Base-by-base conservation (phyloP, 1,284 basidiomycete genomes). In the Puccinia coronata region DNA sequence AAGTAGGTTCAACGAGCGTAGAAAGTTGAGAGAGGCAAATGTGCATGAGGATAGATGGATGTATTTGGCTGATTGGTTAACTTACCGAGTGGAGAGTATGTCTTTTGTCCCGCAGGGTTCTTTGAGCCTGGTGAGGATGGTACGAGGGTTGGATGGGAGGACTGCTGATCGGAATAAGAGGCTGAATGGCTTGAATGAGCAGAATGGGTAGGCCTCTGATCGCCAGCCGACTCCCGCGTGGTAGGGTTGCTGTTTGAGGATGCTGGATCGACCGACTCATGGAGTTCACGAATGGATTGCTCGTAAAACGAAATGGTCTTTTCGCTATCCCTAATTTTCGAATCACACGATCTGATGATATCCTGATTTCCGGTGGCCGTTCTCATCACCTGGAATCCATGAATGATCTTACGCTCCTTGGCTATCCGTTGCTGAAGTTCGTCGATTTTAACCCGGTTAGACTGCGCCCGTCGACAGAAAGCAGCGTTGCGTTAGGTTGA, bases 401-500 rank as follows among this genome's bases (percentile, higher is more conserved):
- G 93, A 84, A 96, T 90, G 86, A 96, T 92, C 89, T 94, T 95
- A 87, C 92, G 92, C 88, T 96, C 94, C 72, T 92, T 95, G 88
- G 92, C 90, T 87, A 96, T 96, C 87, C 93, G 92, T 87, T 91
- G 92, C 87, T 92, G 91, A 85, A 96, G 91, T 87, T 95, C 93
- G 87, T 92, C 91, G 86, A 96, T 94, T 90, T 95, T 95, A 89
- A 91, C 91, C 89, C 94, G 92, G 87, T 82, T 83, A 39, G 85
- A 82, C 80, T 85, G 83, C 83, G 72, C 72, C n/a, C 28, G n/a
- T 63, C 61, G 61, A 39, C 39, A 16, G 61, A 63, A 67, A 67
- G 14, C n/a, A 67, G n/a, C 16, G 11, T n/a, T 5, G 14, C 6
- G 61, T 9, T 63, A 23, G 41, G 11, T 43, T 5, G 51, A 23